Percentiles rank a stretch among this genome's conserved stretches.
Conservation (phyloP, 805 yeast genomes). For the Maudiozyma turicensis region DNA sequence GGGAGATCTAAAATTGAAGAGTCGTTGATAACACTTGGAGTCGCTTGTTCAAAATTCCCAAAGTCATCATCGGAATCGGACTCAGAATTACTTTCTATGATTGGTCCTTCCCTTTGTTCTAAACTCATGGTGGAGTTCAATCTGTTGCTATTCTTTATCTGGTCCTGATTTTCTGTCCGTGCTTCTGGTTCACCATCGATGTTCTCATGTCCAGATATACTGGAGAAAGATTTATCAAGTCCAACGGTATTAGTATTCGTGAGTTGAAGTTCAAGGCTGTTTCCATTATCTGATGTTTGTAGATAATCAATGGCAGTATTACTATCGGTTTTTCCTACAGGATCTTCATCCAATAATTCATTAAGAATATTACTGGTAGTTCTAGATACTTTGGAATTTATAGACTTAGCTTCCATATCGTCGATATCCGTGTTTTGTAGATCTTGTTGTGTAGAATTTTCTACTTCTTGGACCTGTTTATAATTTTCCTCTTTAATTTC, state of each 20-base stretch:
- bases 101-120: background rate
- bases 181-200: background rate
- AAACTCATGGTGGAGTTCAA: no score
- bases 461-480: no score
- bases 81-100: background rate
- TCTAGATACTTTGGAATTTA: no score
- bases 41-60: conserved; percentile 17
- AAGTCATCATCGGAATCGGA: conserved; percentile 17
- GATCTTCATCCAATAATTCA: background rate
- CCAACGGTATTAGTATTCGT: background rate
- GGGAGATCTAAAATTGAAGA: background rate
- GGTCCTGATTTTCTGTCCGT: background rate
- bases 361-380: background rate
- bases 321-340: background rate
- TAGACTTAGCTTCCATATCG: no score
- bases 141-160: background rate
- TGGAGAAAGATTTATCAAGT: background rate
- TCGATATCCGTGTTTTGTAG: no score
- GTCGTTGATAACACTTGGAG: background rate
- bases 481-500: background rate
- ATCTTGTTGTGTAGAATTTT: background rate
- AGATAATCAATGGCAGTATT: background rate
- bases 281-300: background rate
- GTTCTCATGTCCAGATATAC: no score
- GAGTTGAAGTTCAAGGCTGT: background rate